Base-by-base conservation (phyloP, 192 early-diverging fungal species). In the Haplosporangium gracile region DNA sequence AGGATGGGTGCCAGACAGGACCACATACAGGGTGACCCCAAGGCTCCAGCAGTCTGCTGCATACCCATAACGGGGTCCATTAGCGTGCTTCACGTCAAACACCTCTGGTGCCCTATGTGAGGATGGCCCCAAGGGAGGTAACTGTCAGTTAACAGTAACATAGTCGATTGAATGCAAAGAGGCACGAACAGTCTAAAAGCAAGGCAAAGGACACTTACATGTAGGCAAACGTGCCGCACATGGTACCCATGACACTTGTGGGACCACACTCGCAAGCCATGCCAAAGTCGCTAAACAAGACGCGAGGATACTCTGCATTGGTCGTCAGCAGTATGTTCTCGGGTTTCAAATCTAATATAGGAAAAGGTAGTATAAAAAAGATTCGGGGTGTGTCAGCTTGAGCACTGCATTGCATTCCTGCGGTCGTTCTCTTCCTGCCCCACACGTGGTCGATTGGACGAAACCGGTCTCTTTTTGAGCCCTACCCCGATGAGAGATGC, bases 271-370 rank as follows among this genome's bases (percentile, higher is more conserved):
- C 94, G 78, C 95, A 95, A 63, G 97, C 97, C 89, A 98, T 91
- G 18, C 97, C 97, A 91, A 98, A 98, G 82, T 98, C 97, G 5
- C 95, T 93, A 60, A 98, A 91, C 92, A 96, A 93, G 74, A 97
- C 89, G 72, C 94, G 94, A 47, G 92, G 87, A 75, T 90, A 92
- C 22, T 90, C 85, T 24, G 79, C 72, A 32, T 89, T 88, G 36
- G 82, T 78, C 7, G 85, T 87, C 36, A 95, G 82, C 53, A 97
- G 82, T 68, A 95, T 85, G 82, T 97, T 97, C 76, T 96, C 94
- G 15, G 93, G 94, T 84, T 95, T 94, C 43, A 96, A 79, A 75
- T 94, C 90, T 80, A 49, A 20, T 10, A 15, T 51, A 47, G 4
- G 38, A n/a, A 39, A 4, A 38, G 47, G 43, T 51, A 51, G 32